Evolutionary conservation across 768 basidiomycete species (phyloP).

Genomic region (Podaxis sp.): DNA sequence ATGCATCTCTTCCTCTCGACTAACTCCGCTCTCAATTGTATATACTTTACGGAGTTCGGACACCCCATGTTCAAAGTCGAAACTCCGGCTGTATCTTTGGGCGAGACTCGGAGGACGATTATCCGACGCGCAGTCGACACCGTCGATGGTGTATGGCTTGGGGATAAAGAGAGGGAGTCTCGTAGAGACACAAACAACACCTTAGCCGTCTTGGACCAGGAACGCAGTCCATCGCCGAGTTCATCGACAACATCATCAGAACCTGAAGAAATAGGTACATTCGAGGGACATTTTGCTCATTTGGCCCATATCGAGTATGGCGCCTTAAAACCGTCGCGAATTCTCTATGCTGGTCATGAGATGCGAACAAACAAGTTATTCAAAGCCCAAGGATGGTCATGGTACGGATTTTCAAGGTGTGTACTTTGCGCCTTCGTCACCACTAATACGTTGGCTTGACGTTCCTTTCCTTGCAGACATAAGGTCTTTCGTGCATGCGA

Average conservation of each 20-base stretch:
- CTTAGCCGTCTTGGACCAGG: not conserved
- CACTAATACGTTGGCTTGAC: not conserved
- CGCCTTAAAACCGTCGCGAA: slow-evolving; percentile 2
- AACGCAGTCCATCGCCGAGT: not conserved
- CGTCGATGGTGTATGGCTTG: slow-evolving; percentile 5
- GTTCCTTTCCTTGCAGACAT: not conserved
- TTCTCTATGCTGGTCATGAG: slow-evolving; percentile 5
- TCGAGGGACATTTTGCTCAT: slow-evolving; percentile 6
- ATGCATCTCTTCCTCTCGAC: slow-evolving; percentile 7
- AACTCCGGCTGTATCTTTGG: not conserved
- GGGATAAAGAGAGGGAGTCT: not conserved
- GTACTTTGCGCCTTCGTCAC: not conserved
- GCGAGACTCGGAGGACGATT: not conserved
- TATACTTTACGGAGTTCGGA: not conserved
- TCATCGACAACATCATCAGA: not conserved
- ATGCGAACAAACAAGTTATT: not conserved
- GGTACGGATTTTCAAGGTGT: slow-evolving; percentile 2
- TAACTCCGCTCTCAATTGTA: slow-evolving; percentile 3
- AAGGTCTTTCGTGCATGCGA: slow-evolving; percentile 5
- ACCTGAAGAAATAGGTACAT: not conserved
- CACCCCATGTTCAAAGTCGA: slow-evolving; percentile 4
- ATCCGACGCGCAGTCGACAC: slow-evolving; percentile 6
- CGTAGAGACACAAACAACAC: not conserved
- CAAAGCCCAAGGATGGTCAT: slow-evolving; percentile 2
- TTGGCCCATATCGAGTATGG: slow-evolving; percentile 5